Base-by-base conservation (phyloP, 2,329 filamentous ascomycete genomes). In the Diaporthe ilicicola region DNA sequence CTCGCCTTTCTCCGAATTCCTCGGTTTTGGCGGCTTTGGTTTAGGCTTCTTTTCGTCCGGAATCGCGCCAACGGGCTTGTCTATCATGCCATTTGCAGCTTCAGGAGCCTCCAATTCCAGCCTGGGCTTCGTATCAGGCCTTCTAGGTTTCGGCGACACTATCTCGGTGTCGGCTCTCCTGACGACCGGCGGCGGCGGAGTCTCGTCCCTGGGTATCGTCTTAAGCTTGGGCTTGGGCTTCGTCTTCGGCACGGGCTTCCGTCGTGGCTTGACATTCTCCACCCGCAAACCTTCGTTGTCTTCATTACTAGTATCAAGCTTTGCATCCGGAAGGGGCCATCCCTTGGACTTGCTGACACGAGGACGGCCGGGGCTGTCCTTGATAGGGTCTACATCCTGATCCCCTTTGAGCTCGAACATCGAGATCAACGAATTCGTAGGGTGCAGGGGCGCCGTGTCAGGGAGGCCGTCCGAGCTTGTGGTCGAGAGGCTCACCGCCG, bases 381-480 rank as follows among this genome's bases (percentile, higher is more conserved):
- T 83, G 7, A 79, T 76, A 4, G 80, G 79, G 54, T 82, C 79
- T n/a, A 74, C 75, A 19, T 73, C 64, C 17, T 48, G 70, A 7
- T 74, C 62, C 24, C 72, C 73, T 70, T 73, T 85, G 73, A 85
- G 83, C 80, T 94, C 92, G 74, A 94, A 94, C 82, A 93, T 85
- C 48, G 88, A 88, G 67, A 94, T 91, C 24, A 94, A 83, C 5
- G 90, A 88, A 3, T 84, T 89, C 0, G 91, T 91, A 0, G 91
- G 86, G 29, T 87, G 83, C 62, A 92, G 90, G 7, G 89, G 83
- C 1, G 84, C 86, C 12, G 87, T 87, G 77, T 93, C 89, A 15
- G 85, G 81, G 19, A 81, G 73, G 44, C 82, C 81, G 50, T 79
- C 73, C 24, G 34, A 48, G 69, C 79, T 80, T 29, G 76, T 70